Evolutionary conservation across 179 eudicot species (phyloP).

Genomic region (Patellifolia procumbens): DNA sequence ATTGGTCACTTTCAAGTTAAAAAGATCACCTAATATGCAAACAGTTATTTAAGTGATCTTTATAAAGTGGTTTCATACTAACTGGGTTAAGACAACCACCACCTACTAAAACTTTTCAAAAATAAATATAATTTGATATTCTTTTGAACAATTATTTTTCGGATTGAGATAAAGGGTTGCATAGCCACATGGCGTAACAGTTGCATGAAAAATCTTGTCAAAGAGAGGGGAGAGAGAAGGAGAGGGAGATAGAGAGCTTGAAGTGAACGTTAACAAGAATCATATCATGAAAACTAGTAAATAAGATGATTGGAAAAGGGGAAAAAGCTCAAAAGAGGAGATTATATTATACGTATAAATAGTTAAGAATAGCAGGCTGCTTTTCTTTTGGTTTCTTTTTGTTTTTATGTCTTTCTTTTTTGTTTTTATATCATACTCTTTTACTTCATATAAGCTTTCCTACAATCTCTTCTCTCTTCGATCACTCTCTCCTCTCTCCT

Average conservation of each 20-base stretch:
- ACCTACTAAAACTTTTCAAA: too few relatives aligned
- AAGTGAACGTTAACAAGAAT: slow-evolving; percentile 38
- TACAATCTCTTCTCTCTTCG: neutral
- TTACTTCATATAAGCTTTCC: slow-evolving; percentile 9
- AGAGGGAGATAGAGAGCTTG: slow-evolving; percentile 22
- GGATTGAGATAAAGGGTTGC: too few relatives aligned
- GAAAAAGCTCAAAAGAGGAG: slow-evolving; percentile 17
- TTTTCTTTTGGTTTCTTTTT: slow-evolving; percentile 29
- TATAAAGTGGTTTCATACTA: too few relatives aligned
- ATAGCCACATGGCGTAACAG: too few relatives aligned
- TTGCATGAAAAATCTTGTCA: too few relatives aligned
- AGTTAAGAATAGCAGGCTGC: neutral
- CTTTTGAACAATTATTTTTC: too few relatives aligned
- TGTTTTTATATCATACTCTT: slow-evolving; percentile 18
- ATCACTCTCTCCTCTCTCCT: neutral
- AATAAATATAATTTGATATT: too few relatives aligned
- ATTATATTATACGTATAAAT: neutral
- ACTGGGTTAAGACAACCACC: too few relatives aligned
- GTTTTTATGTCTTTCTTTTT: neutral
- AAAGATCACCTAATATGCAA: too few relatives aligned
- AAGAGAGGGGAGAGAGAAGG: neutral
- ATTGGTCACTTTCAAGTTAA: too few relatives aligned
- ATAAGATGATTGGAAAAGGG: neutral
- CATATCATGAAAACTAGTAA: slow-evolving; percentile 20
- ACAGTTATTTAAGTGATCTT: too few relatives aligned